phyloP scores from a whole-genome alignment of 768 basidiomycete genomes.

The Hortiboletus campestris region DNA sequence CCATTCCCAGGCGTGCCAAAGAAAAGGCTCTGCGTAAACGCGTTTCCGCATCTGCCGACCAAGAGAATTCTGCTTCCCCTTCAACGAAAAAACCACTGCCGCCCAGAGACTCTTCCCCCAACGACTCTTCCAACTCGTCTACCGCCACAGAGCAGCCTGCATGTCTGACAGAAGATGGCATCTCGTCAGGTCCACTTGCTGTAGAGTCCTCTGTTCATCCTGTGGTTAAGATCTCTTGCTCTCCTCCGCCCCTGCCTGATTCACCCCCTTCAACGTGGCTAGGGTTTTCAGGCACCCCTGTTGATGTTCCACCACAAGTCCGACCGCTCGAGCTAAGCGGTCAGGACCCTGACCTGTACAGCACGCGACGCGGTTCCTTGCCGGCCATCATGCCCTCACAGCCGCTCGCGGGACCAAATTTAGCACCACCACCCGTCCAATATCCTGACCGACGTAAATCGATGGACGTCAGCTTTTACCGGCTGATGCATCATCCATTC shows the following conservation, averaged over 20 bases:
- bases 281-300: slow-evolving; percentile 34
- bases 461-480: slow-evolving; percentile 45
- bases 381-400: slow-evolving; percentile 40
- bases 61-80: slow-evolving; percentile 5
- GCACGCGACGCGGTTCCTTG: slow-evolving; percentile 52
- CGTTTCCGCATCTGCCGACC: slow-evolving; percentile 31
- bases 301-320: slow-evolving; percentile 23
- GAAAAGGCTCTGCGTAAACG: slow-evolving; percentile 68
- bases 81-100: slow-evolving; percentile 10
- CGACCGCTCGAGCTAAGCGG: slow-evolving; percentile 22
- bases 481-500: slow-evolving; percentile 49
- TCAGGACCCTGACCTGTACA: slow-evolving; percentile 35
- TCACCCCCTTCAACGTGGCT: slow-evolving; percentile 27
- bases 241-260: slow-evolving; percentile 14
- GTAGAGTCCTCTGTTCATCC: slow-evolving; percentile 11
- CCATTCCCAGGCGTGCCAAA: slow-evolving; percentile 66
- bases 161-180: slow-evolving; percentile 17
- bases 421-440: slow-evolving; percentile 34
- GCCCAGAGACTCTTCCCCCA: slow-evolving; percentile 27
- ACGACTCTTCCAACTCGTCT: slow-evolving; percentile 33
- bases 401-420: slow-evolving; percentile 25
- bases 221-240: slow-evolving; percentile 24
- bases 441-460: slow-evolving; percentile 38
- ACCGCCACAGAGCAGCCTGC: slow-evolving; percentile 42
- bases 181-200: neutral